These are phyloP conservation scores for Neurospora sp. DNA, from an alignment of 495 filamentous ascomycete species.

Conservation along the genomic window DNA sequence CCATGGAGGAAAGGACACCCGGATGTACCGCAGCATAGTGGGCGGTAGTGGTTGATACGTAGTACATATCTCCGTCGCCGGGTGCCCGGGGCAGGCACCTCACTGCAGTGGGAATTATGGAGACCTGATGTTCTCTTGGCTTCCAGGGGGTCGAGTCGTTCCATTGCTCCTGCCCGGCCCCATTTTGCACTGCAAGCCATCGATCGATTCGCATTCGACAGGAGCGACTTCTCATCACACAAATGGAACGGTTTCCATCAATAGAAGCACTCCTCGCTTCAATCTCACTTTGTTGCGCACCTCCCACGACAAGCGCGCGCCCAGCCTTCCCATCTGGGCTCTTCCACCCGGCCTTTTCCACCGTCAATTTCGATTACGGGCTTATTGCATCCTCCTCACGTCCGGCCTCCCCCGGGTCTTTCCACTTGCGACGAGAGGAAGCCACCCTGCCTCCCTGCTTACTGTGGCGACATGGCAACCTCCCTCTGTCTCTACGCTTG, in stretches of 20 bases:
- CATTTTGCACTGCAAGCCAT: background rate
- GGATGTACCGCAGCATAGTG: background rate
- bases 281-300: background rate
- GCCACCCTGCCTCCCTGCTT: background rate
- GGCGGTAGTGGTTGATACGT: background rate
- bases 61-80: background rate
- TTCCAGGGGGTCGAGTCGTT: background rate
- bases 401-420: background rate
- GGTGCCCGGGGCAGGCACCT: background rate
- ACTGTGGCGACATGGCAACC: background rate
- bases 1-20: background rate
- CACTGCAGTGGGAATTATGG: background rate
- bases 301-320: background rate
- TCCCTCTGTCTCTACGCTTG: background rate
- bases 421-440: background rate
- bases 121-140: background rate
- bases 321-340: background rate
- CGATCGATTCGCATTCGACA: background rate
- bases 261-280: background rate
- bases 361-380: background rate
- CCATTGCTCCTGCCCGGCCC: background rate
- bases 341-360: background rate
- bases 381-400: background rate
- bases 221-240: background rate
- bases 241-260: background rate